These are phyloP conservation scores for Aristolochia californica DNA, from an alignment of 164 flowering plant genomes.

Conservation along the genomic window DNA sequence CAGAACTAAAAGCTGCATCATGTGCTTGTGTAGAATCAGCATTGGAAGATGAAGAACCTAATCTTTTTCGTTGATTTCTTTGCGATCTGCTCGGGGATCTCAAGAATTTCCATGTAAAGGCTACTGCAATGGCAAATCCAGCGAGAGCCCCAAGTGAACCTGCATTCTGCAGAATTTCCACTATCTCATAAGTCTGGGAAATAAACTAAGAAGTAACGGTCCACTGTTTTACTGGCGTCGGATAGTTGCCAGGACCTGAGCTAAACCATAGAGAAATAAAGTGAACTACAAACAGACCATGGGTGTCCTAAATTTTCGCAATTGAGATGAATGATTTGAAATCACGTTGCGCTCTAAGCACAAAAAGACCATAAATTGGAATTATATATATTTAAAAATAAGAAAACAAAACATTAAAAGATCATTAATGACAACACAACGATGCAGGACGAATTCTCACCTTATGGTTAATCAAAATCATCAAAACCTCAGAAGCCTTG, in stretches of 20 bases:
- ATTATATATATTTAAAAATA: background rate
- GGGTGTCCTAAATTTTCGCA: no score
- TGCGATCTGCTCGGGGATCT: conserved; percentile 14
- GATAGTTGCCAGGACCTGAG: background rate
- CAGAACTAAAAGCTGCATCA: conserved; percentile 8
- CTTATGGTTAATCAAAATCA: conserved; percentile 24
- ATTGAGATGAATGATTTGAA: background rate
- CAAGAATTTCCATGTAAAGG: conserved; percentile 28
- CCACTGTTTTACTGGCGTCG: background rate
- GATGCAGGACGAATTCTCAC: conserved; percentile 8
- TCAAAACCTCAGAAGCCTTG: conserved; percentile 14
- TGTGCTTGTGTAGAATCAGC: conserved; percentile 6
- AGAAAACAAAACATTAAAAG: background rate
- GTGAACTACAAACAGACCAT: background rate
- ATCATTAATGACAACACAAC: background rate
- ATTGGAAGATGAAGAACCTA: conserved; percentile 16
- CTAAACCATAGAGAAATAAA: background rate
- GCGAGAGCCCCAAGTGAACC: conserved; percentile 30
- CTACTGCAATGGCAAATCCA: conserved; percentile 28
- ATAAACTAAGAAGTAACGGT: background rate
- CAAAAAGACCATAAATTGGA: background rate
- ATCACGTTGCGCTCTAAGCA: background rate
- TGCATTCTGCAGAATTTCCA: conserved; percentile 14
- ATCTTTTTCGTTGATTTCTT: conserved; percentile 14
- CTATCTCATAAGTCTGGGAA: background rate